Percentiles rank a stretch among this genome's conserved stretches.
Conservation (phyloP, 1,139 yeast genomes). For the Yamadazyma triangularis region DNA sequence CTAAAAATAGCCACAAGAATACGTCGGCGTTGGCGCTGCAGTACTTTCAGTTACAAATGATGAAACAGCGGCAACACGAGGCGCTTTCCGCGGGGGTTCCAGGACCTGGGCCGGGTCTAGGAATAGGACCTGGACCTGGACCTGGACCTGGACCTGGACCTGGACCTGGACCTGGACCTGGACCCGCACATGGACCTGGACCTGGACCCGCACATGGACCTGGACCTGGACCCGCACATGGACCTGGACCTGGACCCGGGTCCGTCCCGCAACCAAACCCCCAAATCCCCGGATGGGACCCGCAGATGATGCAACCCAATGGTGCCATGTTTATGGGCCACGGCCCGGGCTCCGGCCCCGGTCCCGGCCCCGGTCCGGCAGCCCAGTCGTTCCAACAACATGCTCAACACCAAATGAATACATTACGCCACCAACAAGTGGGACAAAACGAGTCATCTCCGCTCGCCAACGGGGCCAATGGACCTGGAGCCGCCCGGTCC, state of each 20-base stretch:
- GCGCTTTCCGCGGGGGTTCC: conserved; percentile 16
- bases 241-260: too few species aligned
- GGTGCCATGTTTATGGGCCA: too few species aligned
- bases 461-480: conserved; percentile 7
- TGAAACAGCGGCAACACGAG: conserved; percentile 61
- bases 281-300: too few species aligned
- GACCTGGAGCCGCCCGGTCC: conserved; percentile 9
- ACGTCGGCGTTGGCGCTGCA: conserved; percentile 60
- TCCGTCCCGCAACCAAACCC: too few species aligned
- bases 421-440: conserved; percentile 43
- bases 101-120: conserved; percentile 18
- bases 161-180: too few species aligned
- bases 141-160: too few species aligned
- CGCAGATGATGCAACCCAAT: too few species aligned
- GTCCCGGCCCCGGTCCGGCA: conserved; percentile 1
- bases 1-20: conserved; percentile 48
- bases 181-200: too few species aligned
- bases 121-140: too few species aligned
- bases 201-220: too few species aligned
- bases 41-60: conserved; percentile 64
- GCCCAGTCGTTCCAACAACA: conserved; percentile 33
- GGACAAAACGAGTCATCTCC: conserved; percentile 12
- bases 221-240: too few species aligned
- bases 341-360: conserved; percentile 24
- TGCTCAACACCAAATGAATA: conserved; percentile 51